These are phyloP conservation scores for Trypanosoma vivax DNA, from an alignment of 208 protist genomes.

Conservation along the genomic window DNA sequence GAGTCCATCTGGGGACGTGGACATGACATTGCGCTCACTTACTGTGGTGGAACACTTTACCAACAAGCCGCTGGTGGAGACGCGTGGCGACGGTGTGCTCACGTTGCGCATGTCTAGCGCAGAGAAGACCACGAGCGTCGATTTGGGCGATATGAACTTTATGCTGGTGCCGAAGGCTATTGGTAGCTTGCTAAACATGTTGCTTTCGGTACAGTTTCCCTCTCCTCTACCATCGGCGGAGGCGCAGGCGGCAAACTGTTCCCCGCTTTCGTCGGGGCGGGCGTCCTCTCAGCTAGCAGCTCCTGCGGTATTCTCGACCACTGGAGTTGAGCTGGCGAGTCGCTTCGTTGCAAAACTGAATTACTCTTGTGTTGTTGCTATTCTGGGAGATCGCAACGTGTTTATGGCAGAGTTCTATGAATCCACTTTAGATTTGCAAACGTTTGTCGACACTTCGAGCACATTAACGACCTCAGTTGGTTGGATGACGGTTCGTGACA, in stretches of 20 bases:
- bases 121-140: conserved; percentile 27
- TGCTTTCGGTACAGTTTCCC: conserved; percentile 64
- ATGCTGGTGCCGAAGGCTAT: conserved; percentile 53
- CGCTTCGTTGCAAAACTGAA: conserved; percentile 6
- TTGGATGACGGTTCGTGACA: conserved; percentile 47
- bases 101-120: conserved; percentile 18
- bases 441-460: conserved; percentile 34
- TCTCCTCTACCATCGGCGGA: not conserved
- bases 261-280: no score
- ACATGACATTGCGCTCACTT: conserved; percentile 32
- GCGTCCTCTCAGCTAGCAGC: not conserved
- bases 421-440: conserved; percentile 18
- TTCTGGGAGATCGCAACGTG: conserved; percentile 35
- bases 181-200: conserved; percentile 56
- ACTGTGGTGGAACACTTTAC: conserved; percentile 59
- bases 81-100: conserved; percentile 16
- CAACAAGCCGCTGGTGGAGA: conserved; percentile 38
- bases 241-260: no score
- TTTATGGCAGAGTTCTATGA: conserved; percentile 28
- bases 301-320: not conserved
- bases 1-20: conserved; percentile 27
- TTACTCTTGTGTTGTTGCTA: conserved; percentile 12
- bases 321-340: not conserved
- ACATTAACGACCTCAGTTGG: conserved; percentile 32
- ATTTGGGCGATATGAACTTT: conserved; percentile 36